phyloP scores from a whole-genome alignment of 225 moss, liverwort and hornwort genomes.

The Rhytidiadelphus loreus region DNA sequence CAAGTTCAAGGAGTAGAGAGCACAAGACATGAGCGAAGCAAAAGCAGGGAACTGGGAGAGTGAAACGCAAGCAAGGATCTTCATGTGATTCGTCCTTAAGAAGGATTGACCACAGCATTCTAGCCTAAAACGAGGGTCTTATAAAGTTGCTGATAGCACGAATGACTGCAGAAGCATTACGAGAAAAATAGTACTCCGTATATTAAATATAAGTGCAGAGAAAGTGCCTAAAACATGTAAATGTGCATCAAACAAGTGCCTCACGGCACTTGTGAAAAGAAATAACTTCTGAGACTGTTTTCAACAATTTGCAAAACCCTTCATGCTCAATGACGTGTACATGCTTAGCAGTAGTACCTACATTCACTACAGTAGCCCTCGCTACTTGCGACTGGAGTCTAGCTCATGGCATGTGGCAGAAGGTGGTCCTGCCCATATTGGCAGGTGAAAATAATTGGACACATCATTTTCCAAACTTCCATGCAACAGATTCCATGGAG shows the following conservation, averaged over 20 bases:
- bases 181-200: neutral
- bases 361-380: neutral
- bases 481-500: constrained; percentile 5
- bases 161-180: neutral
- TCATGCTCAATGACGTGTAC: neutral
- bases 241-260: neutral
- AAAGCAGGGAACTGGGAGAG: neutral
- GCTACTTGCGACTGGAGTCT: neutral
- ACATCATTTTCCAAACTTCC: constrained; percentile 2
- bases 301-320: constrained; percentile 4
- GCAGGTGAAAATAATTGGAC: constrained; percentile 16
- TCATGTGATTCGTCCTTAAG: neutral
- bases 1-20: neutral
- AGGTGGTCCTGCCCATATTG: constrained; percentile 6
- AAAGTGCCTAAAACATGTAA: neutral
- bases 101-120: neutral
- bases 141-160: neutral
- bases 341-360: neutral
- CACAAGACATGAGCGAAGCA: neutral
- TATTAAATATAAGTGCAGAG: neutral
- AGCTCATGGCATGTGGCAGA: neutral
- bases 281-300: neutral
- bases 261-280: neutral
- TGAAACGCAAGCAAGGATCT: neutral
- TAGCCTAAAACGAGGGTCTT: neutral